Base-by-base conservation (phyloP, 2,329 filamentous ascomycete species). In the Colletotrichum aenigma region DNA sequence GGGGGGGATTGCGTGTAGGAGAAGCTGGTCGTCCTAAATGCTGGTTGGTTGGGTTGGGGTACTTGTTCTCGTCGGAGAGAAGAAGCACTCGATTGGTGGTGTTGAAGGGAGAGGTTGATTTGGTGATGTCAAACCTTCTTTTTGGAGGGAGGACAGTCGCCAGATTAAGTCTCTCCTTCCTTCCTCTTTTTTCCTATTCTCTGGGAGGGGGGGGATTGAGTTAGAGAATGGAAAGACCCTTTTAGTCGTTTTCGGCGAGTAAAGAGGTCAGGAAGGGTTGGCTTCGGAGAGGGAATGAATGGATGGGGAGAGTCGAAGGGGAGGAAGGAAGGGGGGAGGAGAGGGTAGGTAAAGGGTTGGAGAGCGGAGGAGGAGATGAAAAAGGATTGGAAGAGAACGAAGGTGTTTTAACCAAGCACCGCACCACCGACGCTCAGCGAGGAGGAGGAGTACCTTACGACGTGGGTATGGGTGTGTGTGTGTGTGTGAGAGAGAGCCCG, bases 211-310 rank as follows among this genome's bases (percentile, higher is more conserved):
- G 64, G 38, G 15, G 24, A 43, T 56, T 61, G 56, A 56, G 58
- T 61, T 64, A 66, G 73, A 78, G 78, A 79, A 79, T 70, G 68
- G 66, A 75, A 77, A 73, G 73, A 75, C 71, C 72, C 75, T 77
- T 77, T 72, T 77, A 48, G 58, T 70, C 76, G 77, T 72, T 80
- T 79, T 81, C 30, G 70, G 79, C 79, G 73, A 75, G 69, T 62
- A 78, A 80, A 81, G 81, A 80, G 81, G 84, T 84, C 84, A 85
- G 86, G 88, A 89, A 86, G 85, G 87, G 85, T 83, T 83, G 84
- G 84, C 84, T 86, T 83, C 86, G 85, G 86, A 86, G 86, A 88
- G 86, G 85, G 86, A 90, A 90, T 86, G 88, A 89, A 87, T 89
- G 87, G 87, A 87, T 86, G 84, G 81, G 82, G 82, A 83, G 81